Evolutionary conservation across 306 rosid species (phyloP).

Genomic region (Senna siamea): DNA sequence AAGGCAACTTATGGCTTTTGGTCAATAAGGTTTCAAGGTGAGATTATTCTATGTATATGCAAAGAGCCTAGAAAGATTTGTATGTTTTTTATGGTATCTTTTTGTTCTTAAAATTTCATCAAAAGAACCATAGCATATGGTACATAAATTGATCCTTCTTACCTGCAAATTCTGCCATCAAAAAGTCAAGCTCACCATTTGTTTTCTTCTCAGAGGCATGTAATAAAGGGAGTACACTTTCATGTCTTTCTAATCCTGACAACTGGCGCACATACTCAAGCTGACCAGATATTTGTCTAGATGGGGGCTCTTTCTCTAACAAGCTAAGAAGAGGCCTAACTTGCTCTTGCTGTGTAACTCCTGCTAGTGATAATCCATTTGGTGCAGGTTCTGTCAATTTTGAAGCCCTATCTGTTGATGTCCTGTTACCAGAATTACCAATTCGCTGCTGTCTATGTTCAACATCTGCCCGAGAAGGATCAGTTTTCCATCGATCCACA

Average conservation of each 20-base stretch:
- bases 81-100: constrained; percentile 15
- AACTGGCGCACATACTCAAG: constrained; percentile 91
- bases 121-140: constrained; percentile 15
- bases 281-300: constrained; percentile 94
- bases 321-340: constrained; percentile 98
- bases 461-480: constrained; percentile 66
- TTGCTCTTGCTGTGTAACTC: constrained; percentile 73
- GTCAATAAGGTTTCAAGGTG: background rate
- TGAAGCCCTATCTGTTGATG: constrained; percentile 74
- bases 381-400: constrained; percentile 71
- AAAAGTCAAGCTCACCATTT: constrained; percentile 89
- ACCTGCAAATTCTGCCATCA: constrained; percentile 99
- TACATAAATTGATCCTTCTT: constrained; percentile 37
- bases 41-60: background rate
- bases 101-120: constrained; percentile 9
- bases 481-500: constrained; percentile 68
- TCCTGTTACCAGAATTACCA: constrained; percentile 58
- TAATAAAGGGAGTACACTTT: constrained; percentile 89
- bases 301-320: constrained; percentile 96
- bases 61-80: background rate
- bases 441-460: constrained; percentile 72
- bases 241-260: constrained; percentile 93
- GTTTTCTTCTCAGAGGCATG: constrained; percentile 91
- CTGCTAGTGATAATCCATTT: constrained; percentile 64
- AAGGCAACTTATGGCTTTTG: background rate